phyloP scores from a whole-genome alignment of 805 yeast genomes.

The Priceomyces melissophilus region DNA sequence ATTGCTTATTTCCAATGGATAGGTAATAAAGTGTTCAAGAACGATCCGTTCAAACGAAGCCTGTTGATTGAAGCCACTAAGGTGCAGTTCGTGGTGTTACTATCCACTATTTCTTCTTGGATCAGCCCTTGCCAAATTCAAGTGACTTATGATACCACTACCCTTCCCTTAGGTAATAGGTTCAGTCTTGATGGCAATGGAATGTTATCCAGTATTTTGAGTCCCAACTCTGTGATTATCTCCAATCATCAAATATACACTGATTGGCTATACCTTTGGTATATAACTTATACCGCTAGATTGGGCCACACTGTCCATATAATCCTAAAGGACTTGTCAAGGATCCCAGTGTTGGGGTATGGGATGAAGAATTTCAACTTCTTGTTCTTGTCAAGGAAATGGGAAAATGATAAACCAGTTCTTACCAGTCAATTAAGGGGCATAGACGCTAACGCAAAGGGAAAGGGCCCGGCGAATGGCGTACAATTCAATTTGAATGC shows the following conservation, averaged over 20 bases:
- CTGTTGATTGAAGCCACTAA: constrained; percentile 53
- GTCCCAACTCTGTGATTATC: constrained; percentile 59
- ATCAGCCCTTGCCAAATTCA: constrained; percentile 52
- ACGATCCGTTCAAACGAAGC: constrained; percentile 33
- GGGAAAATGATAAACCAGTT: constrained; percentile 70
- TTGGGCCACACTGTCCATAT: constrained; percentile 65
- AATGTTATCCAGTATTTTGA: constrained; percentile 25
- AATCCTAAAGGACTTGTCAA: constrained; percentile 72
- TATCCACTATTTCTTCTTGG: constrained; percentile 48
- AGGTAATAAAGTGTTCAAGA: constrained; percentile 27
- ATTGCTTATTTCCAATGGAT: constrained; percentile 47
- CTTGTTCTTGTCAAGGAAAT: constrained; percentile 77
- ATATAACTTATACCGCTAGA: constrained; percentile 66
- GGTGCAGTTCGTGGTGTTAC: constrained; percentile 50
- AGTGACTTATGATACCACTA: constrained; percentile 45
- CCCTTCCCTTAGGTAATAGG: constrained; percentile 11
- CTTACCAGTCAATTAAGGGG: constrained; percentile 53
- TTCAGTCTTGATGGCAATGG: constrained; percentile 29
- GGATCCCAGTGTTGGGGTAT: constrained; percentile 74
- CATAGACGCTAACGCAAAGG: constrained; percentile 61
- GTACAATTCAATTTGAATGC: constrained; percentile 30
- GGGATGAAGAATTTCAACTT: constrained; percentile 82
- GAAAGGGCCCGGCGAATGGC: constrained; percentile 51
- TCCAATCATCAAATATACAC: constrained; percentile 94
- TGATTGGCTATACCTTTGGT: constrained; percentile 94